Evolutionary conservation across 371 early-diverging fungal species (phyloP), one percentile per base, ranked within the genome.

Genomic region (Conidiobolus incongruus): DNA sequence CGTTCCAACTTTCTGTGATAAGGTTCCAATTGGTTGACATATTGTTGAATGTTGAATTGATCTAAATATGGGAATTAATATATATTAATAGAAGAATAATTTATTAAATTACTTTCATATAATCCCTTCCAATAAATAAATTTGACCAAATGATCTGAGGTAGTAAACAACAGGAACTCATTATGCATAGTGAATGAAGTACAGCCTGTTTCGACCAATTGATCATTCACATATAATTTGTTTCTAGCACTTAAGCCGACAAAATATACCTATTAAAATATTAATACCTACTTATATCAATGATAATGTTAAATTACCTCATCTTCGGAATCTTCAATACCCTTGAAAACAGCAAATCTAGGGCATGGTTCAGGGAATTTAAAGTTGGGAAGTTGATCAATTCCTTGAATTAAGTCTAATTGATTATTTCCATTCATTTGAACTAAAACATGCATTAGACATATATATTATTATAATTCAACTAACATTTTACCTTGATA

Each of bases 171-270:
- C 32, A 93, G 54, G 59, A 77, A 84, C 43, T 77, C 74, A 38
- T 68, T 63, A 43, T 88, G 87, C 34, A 91, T 47, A 38, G 68
- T 75, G 56, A 85, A 92, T 1, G 90, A 89, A 3, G 89, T 87
- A 46, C 81, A 79, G 13, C 77, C 79, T 0, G 77, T 51, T 8
- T 80, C 66, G 12, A 93, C 49, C 21, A 77, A 52, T 1, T 58
- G 65, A 24, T 64, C 66, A 41, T 80, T 75, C 21, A 72, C 68
- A 49, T 77, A 86, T 10, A 95, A 68, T 44, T 78, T 77, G 58
- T 83, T 80, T 43, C 86, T 72, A 15, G 70, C 65, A 1, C 76
- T 77, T 30, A 86, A 63, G 2, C 81, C 89, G 50, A 90, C 21
- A 2, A 47, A 10, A 26, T 33, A 12, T 17, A 15, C n/a, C 42